Base-by-base conservation (phyloP, 2,329 filamentous ascomycete species). In the Claviceps sp. region DNA sequence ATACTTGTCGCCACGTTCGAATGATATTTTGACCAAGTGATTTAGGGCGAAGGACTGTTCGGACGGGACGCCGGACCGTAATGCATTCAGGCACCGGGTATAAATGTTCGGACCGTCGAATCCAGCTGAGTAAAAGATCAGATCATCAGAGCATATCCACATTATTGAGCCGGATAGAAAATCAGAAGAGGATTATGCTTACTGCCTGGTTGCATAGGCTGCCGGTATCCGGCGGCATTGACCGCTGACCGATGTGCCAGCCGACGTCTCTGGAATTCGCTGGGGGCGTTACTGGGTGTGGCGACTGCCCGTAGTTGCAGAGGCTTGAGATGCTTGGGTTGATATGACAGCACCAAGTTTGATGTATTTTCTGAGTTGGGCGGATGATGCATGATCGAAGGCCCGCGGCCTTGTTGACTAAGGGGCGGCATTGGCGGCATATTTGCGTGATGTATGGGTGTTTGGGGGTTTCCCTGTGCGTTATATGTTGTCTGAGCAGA, bases 1-100 rank as follows among this genome's bases (percentile, higher is more conserved):
- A 69, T 95, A 96, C 67, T 95, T 95, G 65, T 97, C 93, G 46
- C 91, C 91, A 44, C 90, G 81, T 66, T 97, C 90, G 62, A 85
- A 93, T 0, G 90, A 96, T 30, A 97, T 96, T 65, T 95, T 95
- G 54, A 97, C 89, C 4, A 97, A 72, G 61, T 97, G 91, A 60
- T 95, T 89, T 11, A 97, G 73, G 0, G 89, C 91, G 68, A 94
- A 97, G n/a, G 88, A 83, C 61, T 96, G 86, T 64, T 98, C 91
- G 13, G 83, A 78, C 3, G 78, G 78, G 26, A 95, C 80, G 2
- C 81, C 81, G 14, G 89, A 95, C 56, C 87, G 85, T 26, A 98
- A 72, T 4, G 90, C 84, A 59, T 90, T 83, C 40, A 95, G 77
- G 56, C 89, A 94, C 44, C 90, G 84, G 48, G 91, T 84, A 63